Base-by-base conservation (phyloP, 2,329 filamentous ascomycete genomes). In the Chaetomiaceae sp. region DNA sequence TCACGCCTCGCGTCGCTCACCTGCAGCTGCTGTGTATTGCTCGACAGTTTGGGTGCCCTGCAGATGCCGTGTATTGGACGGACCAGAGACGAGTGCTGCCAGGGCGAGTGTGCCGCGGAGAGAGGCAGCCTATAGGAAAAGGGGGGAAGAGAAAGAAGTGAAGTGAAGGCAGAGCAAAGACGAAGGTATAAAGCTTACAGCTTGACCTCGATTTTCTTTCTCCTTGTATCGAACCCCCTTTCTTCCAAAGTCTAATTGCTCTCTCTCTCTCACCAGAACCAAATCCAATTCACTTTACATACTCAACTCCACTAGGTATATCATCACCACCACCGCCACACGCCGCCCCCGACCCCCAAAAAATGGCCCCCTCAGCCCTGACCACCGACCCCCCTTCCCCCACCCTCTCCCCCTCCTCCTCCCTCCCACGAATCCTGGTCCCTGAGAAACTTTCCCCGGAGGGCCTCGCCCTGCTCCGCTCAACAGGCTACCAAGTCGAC, bases 401-500 rank as follows among this genome's bases (percentile, higher is more conserved):
- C 36, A 56, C 27, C 37, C 11, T 16, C 58, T 7, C 53, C 55
- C n/a, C 14, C 30, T 2, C 1, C 29, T 6, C 62, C 50, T 29
- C 58, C 54, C 55, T 58, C 44, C 68, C 69, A 41, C 71, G 73
- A 41, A 80, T 91, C 57, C 79, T 94, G 25, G 86, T 91, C 36
- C 84, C 88, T 1, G 88, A 92, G 65, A 90, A 90, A 67, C 79
- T 92, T 40, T 91, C 87, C 1, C 75, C 82, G n/a, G 88, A 92
- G 67, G 88, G 88, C 10, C 75, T 92, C 16, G 80, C 84, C 16
- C 72, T 91, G 18, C 77, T 92, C 33, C 53, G 42, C 34, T 76
- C 79, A 30, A 77, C 78, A 18, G 77, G 80, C 33, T 84, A 87
- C 62, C 80, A 89, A 20, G 86, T 92, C 30, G 81, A 92, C 64